phyloP scores from a whole-genome alignment of 2,329 filamentous ascomycete species.

The Claviceps sorghi region DNA sequence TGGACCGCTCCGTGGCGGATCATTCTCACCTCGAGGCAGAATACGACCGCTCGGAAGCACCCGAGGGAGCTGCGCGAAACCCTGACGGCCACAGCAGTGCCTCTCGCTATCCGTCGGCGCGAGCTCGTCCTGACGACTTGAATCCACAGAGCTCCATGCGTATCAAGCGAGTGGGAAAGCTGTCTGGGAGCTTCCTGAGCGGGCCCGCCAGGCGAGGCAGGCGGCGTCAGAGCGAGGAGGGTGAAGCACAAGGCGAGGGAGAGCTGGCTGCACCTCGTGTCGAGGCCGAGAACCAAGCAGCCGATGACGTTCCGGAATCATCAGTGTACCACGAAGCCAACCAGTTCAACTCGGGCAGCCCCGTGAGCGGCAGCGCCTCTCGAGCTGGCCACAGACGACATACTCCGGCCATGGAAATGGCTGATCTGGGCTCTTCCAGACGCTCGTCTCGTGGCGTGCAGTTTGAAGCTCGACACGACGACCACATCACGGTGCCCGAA shows the following conservation, averaged over 20 bases:
- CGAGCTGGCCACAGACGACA: constrained; percentile 28
- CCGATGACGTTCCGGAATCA: constrained; percentile 24
- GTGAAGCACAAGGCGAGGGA: constrained; percentile 28
- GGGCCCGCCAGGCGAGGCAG: constrained; percentile 66
- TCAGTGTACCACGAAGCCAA: constrained; percentile 29
- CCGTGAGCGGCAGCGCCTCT: constrained; percentile 33
- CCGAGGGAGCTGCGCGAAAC: constrained; percentile 35
- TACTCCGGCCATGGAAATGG: constrained; percentile 22
- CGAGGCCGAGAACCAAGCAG: constrained; percentile 27
- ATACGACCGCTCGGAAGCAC: constrained; percentile 31
- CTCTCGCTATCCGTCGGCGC: constrained; percentile 36
- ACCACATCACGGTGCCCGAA: constrained; percentile 8
- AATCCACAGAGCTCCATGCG: constrained; percentile 61
- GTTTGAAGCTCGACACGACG: constrained; percentile 11
- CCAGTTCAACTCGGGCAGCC: constrained; percentile 43
- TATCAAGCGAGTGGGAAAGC: constrained; percentile 60
- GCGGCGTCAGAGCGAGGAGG: constrained; percentile 52
- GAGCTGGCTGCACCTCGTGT: constrained; percentile 25
- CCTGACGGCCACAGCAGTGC: constrained; percentile 36
- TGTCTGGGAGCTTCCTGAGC: constrained; percentile 63
- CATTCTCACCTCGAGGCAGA: constrained; percentile 26
- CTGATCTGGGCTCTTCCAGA: constrained; percentile 15
- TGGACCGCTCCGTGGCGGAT: constrained; percentile 20
- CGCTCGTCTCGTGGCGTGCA: constrained; percentile 16
- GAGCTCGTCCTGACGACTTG: constrained; percentile 45